These are phyloP conservation scores for Psidium friedrichsthalianum DNA, from an alignment of 345 rosid species.

Conservation along the genomic window DNA sequence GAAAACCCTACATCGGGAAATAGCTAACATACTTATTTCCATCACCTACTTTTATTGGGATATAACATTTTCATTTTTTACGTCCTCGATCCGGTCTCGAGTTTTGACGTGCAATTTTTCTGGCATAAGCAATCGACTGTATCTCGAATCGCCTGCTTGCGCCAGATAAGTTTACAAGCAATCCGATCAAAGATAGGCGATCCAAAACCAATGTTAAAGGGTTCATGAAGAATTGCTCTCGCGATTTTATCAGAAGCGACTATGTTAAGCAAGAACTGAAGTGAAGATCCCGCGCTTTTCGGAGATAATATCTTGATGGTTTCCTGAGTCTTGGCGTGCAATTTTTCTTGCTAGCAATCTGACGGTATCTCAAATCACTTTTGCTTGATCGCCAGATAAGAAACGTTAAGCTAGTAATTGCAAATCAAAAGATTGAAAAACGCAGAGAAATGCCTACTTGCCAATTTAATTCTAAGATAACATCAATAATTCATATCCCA, in stretches of 20 bases:
- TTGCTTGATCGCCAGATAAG: no score
- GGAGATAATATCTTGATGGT: no score
- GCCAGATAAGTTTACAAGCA: fast-evolving
- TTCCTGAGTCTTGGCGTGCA: neutral
- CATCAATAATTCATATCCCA: neutral
- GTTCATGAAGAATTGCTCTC: neutral
- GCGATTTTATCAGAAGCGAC: fast-evolving
- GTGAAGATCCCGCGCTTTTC: neutral
- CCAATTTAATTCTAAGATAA: neutral
- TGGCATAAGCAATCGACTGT: no score
- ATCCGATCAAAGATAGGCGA: neutral
- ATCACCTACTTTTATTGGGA: neutral
- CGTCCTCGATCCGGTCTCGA: fast-evolving
- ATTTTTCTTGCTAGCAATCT: neutral
- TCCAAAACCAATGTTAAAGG: neutral
- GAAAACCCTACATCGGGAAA: no score
- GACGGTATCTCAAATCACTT: no score
- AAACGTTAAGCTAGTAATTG: neutral
- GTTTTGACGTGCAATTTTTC: neutral
- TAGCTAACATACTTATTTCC: neutral
- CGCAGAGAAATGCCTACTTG: neutral
- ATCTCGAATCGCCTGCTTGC: no score
- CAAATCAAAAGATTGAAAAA: neutral
- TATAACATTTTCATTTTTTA: neutral
- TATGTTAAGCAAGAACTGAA: neutral